Conservation (phyloP, 371 early-diverging fungal genomes). For the Mortierella sp. region DNA sequence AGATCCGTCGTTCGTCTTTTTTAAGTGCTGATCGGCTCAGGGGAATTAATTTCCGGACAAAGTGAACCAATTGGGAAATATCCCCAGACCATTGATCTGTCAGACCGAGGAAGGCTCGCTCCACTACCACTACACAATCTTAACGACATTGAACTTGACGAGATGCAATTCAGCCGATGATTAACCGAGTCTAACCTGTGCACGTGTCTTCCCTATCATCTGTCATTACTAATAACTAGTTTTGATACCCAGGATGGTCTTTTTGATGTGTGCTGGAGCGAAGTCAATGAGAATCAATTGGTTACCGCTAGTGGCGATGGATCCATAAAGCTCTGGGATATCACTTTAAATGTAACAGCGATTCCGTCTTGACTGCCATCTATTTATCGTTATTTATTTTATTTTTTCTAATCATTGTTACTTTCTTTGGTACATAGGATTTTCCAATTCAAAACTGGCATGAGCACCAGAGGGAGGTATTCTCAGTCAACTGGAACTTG, state of each 20-base stretch:
- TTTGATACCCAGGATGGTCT: constrained; percentile 97
- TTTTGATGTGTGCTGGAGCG: constrained; percentile 95
- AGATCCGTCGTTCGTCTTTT: neutral
- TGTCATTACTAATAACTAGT: constrained; percentile 44
- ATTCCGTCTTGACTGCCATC: neutral
- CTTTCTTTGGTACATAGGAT: constrained; percentile 65
- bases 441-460: constrained; percentile 92
- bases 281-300: constrained; percentile 93
- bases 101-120: constrained; percentile 11
- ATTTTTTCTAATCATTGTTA: neutral
- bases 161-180: neutral
- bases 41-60: constrained; percentile 43
- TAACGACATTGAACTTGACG: neutral
- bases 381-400: too few species aligned
- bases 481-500: constrained; percentile 94
- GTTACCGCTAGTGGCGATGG: constrained; percentile 95
- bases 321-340: constrained; percentile 94
- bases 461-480: constrained; percentile 95
- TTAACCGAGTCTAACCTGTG: neutral
- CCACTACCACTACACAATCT: neutral
- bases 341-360: constrained; percentile 74
- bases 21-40: constrained; percentile 48
- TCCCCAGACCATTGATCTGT: constrained; percentile 13
- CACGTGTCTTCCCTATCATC: neutral
- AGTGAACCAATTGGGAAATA: constrained; percentile 34